Evolutionary conservation across 805 yeast species (phyloP).

Genomic region (Hermanozyma aechmeae): DNA sequence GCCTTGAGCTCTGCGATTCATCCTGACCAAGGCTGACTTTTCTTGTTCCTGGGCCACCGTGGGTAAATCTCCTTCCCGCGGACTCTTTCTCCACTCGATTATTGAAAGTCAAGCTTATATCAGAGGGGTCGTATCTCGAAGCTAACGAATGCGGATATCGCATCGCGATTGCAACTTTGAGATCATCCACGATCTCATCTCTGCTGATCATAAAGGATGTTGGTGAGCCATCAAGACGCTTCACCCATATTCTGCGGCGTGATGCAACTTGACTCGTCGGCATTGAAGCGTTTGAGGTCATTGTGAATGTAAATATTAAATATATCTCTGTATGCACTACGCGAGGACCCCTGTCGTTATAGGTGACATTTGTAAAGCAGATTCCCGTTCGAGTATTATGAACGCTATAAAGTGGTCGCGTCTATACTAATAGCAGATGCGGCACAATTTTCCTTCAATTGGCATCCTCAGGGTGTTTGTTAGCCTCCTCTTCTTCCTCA

Average conservation of each 20-base stretch:
- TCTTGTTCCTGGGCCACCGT: not conserved
- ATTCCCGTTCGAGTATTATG: too few relatives aligned
- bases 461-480: too few relatives aligned
- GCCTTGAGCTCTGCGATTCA: conserved; percentile 3
- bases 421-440: too few relatives aligned
- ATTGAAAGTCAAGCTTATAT: conserved; percentile 39
- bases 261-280: too few relatives aligned
- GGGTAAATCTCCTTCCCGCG: conserved; percentile 1
- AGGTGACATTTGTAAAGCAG: too few relatives aligned
- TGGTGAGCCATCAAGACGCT: conserved; percentile 43
- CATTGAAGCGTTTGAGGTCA: too few relatives aligned
- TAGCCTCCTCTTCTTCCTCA: conserved; percentile 43
- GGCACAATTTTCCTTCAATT: too few relatives aligned
- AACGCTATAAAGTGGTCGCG: too few relatives aligned
- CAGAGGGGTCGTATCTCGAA: conserved; percentile 58
- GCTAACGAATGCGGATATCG: conserved; percentile 66
- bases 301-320: too few relatives aligned
- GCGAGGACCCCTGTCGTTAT: too few relatives aligned
- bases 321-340: too few relatives aligned
- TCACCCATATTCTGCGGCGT: conserved; percentile 46
- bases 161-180: conserved; percentile 53
- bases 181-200: conserved; percentile 69
- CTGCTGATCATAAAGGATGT: conserved; percentile 59
- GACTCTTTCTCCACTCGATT: conserved; percentile 12
- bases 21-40: conserved; percentile 3